A percentile compares a stretch with the other conserved stretches of the same genome.
These are phyloP conservation scores for Eragrostis tef DNA, from an alignment of 202 grass and related monocot genomes.

Conservation along the genomic window DNA sequence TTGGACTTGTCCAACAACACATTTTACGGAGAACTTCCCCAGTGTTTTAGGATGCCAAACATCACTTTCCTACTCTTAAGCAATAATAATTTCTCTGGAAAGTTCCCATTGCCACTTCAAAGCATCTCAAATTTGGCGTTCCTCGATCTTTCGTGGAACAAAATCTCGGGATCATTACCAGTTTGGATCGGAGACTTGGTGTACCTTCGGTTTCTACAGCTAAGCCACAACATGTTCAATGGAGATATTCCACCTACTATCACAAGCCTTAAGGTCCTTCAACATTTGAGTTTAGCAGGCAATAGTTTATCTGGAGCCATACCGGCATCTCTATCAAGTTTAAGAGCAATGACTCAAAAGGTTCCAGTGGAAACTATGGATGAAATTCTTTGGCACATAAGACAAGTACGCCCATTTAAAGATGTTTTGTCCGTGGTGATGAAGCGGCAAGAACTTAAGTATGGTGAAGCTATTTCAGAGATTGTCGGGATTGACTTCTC, in stretches of 20 bases:
- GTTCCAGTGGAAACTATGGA: too few relatives aligned
- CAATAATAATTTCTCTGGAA: constrained; percentile 29
- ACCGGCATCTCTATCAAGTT: background rate
- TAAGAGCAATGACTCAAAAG: background rate
- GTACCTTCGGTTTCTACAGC: background rate
- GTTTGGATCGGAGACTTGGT: constrained; percentile 28
- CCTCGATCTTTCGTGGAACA: constrained; percentile 47
- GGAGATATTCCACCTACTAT: constrained; percentile 24
- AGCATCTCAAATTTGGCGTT: background rate
- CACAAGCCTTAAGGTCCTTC: background rate
- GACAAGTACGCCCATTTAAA: too few relatives aligned
- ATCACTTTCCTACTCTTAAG: background rate
- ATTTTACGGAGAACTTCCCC: constrained; percentile 20
- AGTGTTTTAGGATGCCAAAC: background rate
- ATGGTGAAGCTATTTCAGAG: background rate
- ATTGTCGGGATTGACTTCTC: constrained; percentile 47
- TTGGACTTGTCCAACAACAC: constrained; percentile 34
- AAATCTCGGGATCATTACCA: constrained; percentile 29
- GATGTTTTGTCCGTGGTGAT: background rate
- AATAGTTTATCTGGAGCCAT: constrained; percentile 42
- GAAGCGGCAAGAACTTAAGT: constrained; percentile 15
- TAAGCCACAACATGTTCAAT: constrained; percentile 46
- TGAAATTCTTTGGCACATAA: too few relatives aligned
- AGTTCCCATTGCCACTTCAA: constrained; percentile 17
- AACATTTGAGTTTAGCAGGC: constrained; percentile 5